phyloP scores from a whole-genome alignment of 2,329 filamentous ascomycete genomes.

The Penicillium corylophilum region DNA sequence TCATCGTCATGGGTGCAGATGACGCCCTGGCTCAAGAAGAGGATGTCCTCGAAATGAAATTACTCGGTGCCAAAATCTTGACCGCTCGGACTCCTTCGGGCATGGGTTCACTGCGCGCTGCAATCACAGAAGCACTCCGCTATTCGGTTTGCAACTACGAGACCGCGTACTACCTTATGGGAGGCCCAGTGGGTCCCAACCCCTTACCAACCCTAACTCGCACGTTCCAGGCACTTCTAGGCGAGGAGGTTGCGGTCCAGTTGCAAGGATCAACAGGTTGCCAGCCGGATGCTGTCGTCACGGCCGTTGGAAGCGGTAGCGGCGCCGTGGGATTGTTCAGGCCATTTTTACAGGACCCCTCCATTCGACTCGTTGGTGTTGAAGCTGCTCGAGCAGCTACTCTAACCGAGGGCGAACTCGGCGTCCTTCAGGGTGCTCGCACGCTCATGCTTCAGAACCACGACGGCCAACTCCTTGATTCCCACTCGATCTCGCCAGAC shows the following conservation, averaged over 20 bases:
- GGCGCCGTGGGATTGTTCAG: slow-evolving; percentile 24
- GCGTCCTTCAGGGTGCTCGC: slow-evolving; percentile 26
- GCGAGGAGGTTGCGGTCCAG: slow-evolving; percentile 26
- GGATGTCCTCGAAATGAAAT: slow-evolving; percentile 24
- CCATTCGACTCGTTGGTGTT: slow-evolving; percentile 17
- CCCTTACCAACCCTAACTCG: slow-evolving; percentile 24
- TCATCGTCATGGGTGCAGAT: slow-evolving; percentile 24
- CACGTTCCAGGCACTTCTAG: slow-evolving; percentile 25
- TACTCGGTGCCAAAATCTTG: slow-evolving; percentile 23
- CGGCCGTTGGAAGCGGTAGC: slow-evolving; percentile 23
- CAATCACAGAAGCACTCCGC: slow-evolving; percentile 27
- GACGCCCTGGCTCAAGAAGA: slow-evolving; percentile 20
- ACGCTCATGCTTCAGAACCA: slow-evolving; percentile 24
- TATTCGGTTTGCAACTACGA: slow-evolving; percentile 27
- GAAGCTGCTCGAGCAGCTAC: slow-evolving; percentile 20
- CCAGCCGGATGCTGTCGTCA: slow-evolving; percentile 23
- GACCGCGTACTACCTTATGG: slow-evolving; percentile 26
- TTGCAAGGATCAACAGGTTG: slow-evolving; percentile 18
- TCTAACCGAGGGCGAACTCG: slow-evolving; percentile 18
- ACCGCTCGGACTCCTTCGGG: slow-evolving; percentile 23
- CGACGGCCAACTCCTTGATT: slow-evolving; percentile 24
- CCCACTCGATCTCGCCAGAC: slow-evolving; percentile 25
- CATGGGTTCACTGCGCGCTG: slow-evolving; percentile 24
- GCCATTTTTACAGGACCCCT: slow-evolving; percentile 17
- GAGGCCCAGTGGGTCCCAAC: slow-evolving; percentile 23